phyloP scores from a whole-genome alignment of 192 early-diverging fungal genomes.

The Chytriomyces hyalinus region DNA sequence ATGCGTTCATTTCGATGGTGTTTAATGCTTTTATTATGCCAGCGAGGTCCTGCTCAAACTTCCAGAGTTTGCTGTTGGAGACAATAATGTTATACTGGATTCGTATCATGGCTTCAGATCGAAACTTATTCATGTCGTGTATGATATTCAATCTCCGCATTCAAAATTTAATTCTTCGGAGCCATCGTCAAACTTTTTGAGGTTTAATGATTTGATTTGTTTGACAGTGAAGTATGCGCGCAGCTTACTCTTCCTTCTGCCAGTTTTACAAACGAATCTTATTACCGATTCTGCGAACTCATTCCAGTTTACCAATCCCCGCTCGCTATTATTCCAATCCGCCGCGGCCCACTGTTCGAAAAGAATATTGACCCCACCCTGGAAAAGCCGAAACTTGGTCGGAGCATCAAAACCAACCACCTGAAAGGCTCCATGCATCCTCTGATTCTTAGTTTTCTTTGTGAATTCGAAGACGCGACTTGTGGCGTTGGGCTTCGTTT shows the following conservation, averaged over 20 bases:
- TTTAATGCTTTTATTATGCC: neutral
- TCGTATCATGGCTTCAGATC: slow-evolving; percentile 35
- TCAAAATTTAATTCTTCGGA: neutral
- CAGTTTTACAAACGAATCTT: slow-evolving; percentile 43
- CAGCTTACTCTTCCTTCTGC: neutral
- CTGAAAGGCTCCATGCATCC: slow-evolving; percentile 49
- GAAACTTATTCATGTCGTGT: slow-evolving; percentile 33
- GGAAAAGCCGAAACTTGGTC: slow-evolving; percentile 57
- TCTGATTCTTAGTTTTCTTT: slow-evolving; percentile 49
- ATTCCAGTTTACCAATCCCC: slow-evolving; percentile 58
- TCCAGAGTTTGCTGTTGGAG: slow-evolving; percentile 41
- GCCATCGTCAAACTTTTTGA: slow-evolving; percentile 19
- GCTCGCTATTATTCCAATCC: slow-evolving; percentile 55
- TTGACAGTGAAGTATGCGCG: neutral
- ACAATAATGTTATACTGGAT: slow-evolving; percentile 9
- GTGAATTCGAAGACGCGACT: slow-evolving; percentile 45
- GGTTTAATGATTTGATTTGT: neutral
- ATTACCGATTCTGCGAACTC: slow-evolving; percentile 42
- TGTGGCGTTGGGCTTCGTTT: slow-evolving; percentile 55
- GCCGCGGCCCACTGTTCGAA: slow-evolving; percentile 48
- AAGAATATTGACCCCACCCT: slow-evolving; percentile 14
- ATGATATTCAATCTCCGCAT: slow-evolving; percentile 34
- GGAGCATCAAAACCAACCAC: slow-evolving; percentile 42
- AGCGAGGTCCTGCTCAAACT: slow-evolving; percentile 46
- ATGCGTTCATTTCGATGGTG: neutral